Evolutionary conservation across 179 eudicot species (phyloP), one percentile per base, ranked within the genome.

Genomic region (Silene noctiflora): DNA sequence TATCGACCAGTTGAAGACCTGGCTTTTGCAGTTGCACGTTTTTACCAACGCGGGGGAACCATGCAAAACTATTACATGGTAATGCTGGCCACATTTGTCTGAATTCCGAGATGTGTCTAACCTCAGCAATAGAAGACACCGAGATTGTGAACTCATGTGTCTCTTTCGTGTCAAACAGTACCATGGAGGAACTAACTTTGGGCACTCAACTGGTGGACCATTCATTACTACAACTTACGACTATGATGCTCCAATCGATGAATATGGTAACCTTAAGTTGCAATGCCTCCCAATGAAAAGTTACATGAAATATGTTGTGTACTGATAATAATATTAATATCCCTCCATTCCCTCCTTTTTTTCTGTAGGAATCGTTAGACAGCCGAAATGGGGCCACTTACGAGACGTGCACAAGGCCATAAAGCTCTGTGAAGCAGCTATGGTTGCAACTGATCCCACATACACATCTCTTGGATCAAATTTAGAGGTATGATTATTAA

Each of bases 41-140:
- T 96, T 84, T 93, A 84, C 77, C 99, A 96, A 79, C 88, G 94
- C 74, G 98, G 98, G 46, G 99, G 99, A 72, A 85, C 96, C 53
- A 87, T 96, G 91, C 96, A 91, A 66, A 96, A 96, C 80, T 96
- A 96, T 81, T 96, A 96, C 79, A 96, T 93, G 99, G 99, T 93
- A 89, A 22, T 72, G 31, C 19, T 69, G 39, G 53, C 10, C 27
- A 16, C 31, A 55, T n/a, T n/a, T n/a, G n/a, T n/a, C n/a, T n/a
- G n/a, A n/a, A n/a, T n/a, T n/a, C n/a, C n/a, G n/a, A n/a, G n/a
- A n/a, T n/a, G 21, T 77, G 64, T 35, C 42, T 17, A 39, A 12
- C 55, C 39, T 33, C 21, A 8, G 20, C 13, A 6, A 42, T 62
- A 59, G 39, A 4, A n/a, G n/a, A n/a, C n/a, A n/a, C n/a, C n/a